Evolutionary conservation across 805 yeast species (phyloP), one percentile per base, ranked within the genome.

Genomic region (Teunomyces tritomae): DNA sequence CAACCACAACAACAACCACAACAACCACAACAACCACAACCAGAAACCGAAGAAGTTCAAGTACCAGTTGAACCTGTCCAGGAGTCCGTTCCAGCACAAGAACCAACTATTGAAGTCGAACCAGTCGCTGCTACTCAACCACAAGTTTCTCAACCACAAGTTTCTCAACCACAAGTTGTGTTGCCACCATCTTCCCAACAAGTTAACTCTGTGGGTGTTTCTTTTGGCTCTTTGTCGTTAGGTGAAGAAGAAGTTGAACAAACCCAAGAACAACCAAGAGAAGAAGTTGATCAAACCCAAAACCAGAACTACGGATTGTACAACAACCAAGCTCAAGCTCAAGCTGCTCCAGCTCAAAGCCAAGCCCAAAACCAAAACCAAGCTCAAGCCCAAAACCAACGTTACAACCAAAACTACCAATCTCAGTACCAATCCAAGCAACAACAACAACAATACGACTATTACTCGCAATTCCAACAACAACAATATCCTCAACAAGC

Each of bases 151-250:
- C 42, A 47, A n/a, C 33, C 45, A 3, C 42, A 27, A 26, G 50
- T 39, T 13, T 27, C 46, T 24, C 65, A 67, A 56, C 68, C 74
- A 30, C 67, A 67, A 55, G 77, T 72, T 44, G 67, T 82, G 28
- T 77, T 83, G 61, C 87, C 87, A 53, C 69, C 71, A 37, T 52
- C 77, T 33, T 70, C 78, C 39, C 70, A 76, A 48, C 76, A 68
- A 55, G 59, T 75, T 49, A 65, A 69, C 58, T 66, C 77, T 43
- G 77, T 79, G 27, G 84, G 83, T 53, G 82, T 83, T 35, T 82
- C 85, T 29, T 83, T 83, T 57, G 88, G 88, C 48, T 79, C 85
- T 9, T 68, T 82, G 55, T 65, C 77, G 24, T 67, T 79, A 49
- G 67, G 72, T 45, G 79, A 78, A 37, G 78, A 75, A 42, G 73